These are phyloP conservation scores for Aethionema arabicum DNA, from an alignment of 345 rosid species.

Conservation along the genomic window DNA sequence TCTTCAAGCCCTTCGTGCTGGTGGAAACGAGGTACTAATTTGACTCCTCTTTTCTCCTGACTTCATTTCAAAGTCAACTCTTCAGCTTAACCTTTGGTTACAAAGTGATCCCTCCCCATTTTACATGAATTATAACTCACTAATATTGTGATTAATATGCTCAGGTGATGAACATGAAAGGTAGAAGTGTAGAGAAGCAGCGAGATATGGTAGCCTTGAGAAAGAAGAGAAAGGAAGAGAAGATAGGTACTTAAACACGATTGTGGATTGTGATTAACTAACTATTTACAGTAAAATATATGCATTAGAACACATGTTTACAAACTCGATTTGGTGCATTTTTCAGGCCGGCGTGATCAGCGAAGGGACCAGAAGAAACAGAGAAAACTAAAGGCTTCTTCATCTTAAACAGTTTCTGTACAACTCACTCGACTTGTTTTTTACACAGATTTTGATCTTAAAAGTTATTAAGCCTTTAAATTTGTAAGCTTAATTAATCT, in stretches of 20 bases:
- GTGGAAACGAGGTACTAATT: slow-evolving; percentile 58
- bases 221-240: slow-evolving; percentile 79
- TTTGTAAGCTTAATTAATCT: too few relatives aligned
- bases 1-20: slow-evolving; percentile 81
- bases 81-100: slow-evolving; percentile 18
- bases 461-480: too few relatives aligned
- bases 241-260: slow-evolving; percentile 52
- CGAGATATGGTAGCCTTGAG: slow-evolving; percentile 44
- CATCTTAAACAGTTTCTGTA: background rate
- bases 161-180: slow-evolving; percentile 66
- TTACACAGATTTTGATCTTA: slow-evolving; percentile 16
- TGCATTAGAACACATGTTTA: slow-evolving; percentile 13
- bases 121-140: background rate
- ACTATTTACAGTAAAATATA: background rate
- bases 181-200: slow-evolving; percentile 52
- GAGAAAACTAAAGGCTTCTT: slow-evolving; percentile 37
- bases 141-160: slow-evolving; percentile 2
- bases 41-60: background rate
- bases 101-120: background rate
- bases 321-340: slow-evolving; percentile 13
- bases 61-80: background rate
- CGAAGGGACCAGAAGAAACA: slow-evolving; percentile 64
- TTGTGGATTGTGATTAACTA: background rate
- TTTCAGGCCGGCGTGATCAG: slow-evolving; percentile 74
- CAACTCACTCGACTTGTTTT: background rate